Conservation (phyloP, 495 filamentous ascomycete genomes). For the Daldinia caldariorum region DNA sequence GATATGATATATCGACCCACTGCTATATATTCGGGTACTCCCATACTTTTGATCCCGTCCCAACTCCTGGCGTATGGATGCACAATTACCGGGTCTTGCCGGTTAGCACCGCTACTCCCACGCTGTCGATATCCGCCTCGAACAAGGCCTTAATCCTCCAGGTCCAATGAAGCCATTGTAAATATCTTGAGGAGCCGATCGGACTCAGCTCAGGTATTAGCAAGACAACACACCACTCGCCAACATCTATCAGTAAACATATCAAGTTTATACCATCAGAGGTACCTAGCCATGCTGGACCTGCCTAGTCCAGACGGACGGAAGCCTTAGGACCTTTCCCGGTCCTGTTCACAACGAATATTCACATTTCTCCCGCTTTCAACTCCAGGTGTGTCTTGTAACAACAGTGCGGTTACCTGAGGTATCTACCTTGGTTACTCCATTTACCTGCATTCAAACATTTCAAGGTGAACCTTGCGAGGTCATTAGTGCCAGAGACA, state of each 20-base stretch:
- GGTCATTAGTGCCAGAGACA: background rate
- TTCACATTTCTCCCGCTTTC: background rate
- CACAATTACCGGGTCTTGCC: constrained; percentile 14
- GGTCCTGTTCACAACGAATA: background rate
- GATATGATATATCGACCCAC: constrained; percentile 15
- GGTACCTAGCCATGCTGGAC: background rate
- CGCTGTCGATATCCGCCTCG: constrained; percentile 39
- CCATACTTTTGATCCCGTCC: constrained; percentile 8
- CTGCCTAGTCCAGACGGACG: constrained; percentile 8
- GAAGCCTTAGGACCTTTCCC: background rate
- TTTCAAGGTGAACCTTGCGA: background rate
- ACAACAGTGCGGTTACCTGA: background rate
- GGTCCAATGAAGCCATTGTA: constrained; percentile 9
- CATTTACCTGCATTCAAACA: background rate
- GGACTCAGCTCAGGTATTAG: constrained; percentile 4
- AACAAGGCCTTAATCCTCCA: constrained; percentile 12
- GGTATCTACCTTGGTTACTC: background rate
- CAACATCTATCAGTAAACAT: background rate
- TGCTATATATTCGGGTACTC: constrained; percentile 18
- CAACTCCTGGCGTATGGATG: constrained; percentile 22
- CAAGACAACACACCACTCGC: constrained; percentile 4
- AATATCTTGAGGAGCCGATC: constrained; percentile 1
- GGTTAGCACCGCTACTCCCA: constrained; percentile 28
- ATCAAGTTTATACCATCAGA: constrained; percentile 4
- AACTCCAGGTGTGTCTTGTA: background rate